Percentiles rank a stretch among this genome's conserved stretches.
phyloP scores from a whole-genome alignment of 495 filamentous ascomycete species.

The Bryoglossum gracile region DNA sequence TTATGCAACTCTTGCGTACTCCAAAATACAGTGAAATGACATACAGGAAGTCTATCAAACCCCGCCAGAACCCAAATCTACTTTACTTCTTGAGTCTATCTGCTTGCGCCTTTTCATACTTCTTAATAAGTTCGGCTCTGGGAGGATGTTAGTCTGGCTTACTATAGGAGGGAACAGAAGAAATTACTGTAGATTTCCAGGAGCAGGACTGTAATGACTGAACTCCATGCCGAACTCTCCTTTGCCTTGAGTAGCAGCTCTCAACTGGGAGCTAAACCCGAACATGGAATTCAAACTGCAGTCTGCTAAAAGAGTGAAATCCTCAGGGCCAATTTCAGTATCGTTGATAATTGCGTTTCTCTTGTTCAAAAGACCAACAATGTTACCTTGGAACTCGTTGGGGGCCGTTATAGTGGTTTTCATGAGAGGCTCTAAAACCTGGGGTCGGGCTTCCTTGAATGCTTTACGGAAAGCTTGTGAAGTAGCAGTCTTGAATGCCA shows the following conservation, averaged over 20 bases:
- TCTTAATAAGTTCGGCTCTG: conserved; percentile 74
- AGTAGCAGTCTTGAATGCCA: conserved; percentile 94
- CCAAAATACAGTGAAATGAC: conserved; percentile 2
- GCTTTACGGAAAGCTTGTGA: conserved; percentile 97
- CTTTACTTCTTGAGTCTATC: conserved; percentile 26
- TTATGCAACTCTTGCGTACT: neutral
- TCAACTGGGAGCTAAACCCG: conserved; percentile 82
- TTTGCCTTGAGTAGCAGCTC: conserved; percentile 95
- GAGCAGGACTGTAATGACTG: conserved; percentile 83
- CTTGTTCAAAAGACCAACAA: conserved; percentile 94
- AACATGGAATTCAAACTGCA: conserved; percentile 96
- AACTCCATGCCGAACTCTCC: conserved; percentile 99
- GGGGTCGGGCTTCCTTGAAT: conserved; percentile 68
- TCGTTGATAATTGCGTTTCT: conserved; percentile 91
- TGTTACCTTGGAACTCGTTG: conserved; percentile 95
- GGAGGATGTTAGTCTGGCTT: conserved; percentile 9
- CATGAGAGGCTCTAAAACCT: conserved; percentile 94
- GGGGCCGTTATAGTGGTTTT: conserved; percentile 95
- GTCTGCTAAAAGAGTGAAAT: conserved; percentile 91
- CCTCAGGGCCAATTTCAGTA: conserved; percentile 88
- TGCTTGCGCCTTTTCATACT: conserved; percentile 70
- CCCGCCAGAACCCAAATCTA: conserved; percentile 1
- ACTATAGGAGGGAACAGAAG: conserved; percentile 12
- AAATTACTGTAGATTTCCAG: conserved; percentile 77
- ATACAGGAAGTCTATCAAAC: conserved; percentile 18